phyloP scores from a whole-genome alignment of 1,284 basidiomycete species.

The Moniliella sp. region DNA sequence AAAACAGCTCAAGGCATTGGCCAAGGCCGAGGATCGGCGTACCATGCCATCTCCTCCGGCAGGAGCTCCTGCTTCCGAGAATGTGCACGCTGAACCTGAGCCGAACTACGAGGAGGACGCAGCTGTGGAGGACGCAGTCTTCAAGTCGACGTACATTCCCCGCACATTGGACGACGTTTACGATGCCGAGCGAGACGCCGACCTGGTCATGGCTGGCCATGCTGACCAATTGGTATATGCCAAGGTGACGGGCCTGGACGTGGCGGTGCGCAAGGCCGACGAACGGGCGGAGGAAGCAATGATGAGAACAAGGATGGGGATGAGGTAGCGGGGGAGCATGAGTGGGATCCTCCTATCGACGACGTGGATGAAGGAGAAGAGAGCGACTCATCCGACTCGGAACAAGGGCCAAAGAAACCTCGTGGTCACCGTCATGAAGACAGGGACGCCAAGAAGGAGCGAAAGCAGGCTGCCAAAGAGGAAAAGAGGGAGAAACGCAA shows the following conservation, averaged over 20 bases:
- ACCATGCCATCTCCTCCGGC: background rate
- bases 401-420: conserved; percentile 1
- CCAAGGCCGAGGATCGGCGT: too few relatives aligned
- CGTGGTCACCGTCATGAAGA: conserved; percentile 9
- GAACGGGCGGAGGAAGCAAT: background rate
- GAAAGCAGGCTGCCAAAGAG: conserved; percentile 16
- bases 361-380: conserved; percentile 2
- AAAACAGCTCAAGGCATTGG: too few relatives aligned
- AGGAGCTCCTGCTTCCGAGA: background rate
- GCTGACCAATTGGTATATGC: conserved; percentile 9
- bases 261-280: background rate
- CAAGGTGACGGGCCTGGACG: conserved; percentile 7
- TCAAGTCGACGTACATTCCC: conserved; percentile 24
- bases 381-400: too few relatives aligned
- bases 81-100: background rate
- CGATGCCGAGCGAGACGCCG: conserved; percentile 26
- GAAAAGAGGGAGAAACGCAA: conserved; percentile 23
- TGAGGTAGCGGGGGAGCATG: background rate
- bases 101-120: background rate
- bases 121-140: conserved; percentile 22
- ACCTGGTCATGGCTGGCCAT: conserved; percentile 5
- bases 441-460: conserved; percentile 9
- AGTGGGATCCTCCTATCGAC: background rate
- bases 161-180: conserved; percentile 26
- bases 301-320: conserved; percentile 1